Percentiles rank a stretch among this genome's conserved stretches.
Conservation (phyloP, 352 stramenopile species). For the Phytophthora europaea region DNA sequence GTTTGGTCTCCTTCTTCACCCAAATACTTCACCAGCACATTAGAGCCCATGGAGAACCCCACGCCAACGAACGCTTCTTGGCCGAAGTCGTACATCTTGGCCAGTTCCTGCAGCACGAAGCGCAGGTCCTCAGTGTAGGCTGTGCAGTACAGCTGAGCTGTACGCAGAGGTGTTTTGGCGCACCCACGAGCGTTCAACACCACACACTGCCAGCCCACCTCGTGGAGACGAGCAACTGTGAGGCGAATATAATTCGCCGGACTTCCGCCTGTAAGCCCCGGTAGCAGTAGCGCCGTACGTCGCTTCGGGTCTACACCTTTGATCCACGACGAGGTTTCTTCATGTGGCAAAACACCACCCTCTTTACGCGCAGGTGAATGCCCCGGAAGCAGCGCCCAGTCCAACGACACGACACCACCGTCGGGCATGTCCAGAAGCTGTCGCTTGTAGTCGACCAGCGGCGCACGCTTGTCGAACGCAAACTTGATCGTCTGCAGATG, state of each 20-base stretch:
- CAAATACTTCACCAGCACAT: constrained; percentile 82
- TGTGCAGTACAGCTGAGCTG: constrained; percentile 64
- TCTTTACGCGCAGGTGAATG: constrained; percentile 22
- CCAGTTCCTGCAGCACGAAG: constrained; percentile 48
- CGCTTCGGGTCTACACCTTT: constrained; percentile 34
- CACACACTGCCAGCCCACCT: constrained; percentile 67
- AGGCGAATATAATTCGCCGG: constrained; percentile 72
- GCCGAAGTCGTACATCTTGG: constrained; percentile 48
- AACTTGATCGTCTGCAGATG: constrained; percentile 69
- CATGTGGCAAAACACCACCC: constrained; percentile 2
- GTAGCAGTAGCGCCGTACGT: constrained; percentile 62
- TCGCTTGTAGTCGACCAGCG: constrained; percentile 57
- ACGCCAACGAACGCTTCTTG: constrained; percentile 57
- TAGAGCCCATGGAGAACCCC: constrained; percentile 80
- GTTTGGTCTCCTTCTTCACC: constrained; percentile 60
- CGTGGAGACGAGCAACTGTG: constrained; percentile 50
- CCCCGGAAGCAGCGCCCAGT: constrained; percentile 56
- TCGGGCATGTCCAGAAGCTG: constrained; percentile 71
- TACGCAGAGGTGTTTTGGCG: constrained; percentile 62
- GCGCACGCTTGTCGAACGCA: constrained; percentile 30
- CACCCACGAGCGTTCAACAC: constrained; percentile 78
- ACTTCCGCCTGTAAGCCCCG: constrained; percentile 68
- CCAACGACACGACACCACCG: constrained; percentile 70
- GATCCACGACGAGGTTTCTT: constrained; percentile 26
- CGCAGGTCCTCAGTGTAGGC: constrained; percentile 75